Conservation (phyloP, 176 grass and related monocot species). For the Dactylis glomerata region DNA sequence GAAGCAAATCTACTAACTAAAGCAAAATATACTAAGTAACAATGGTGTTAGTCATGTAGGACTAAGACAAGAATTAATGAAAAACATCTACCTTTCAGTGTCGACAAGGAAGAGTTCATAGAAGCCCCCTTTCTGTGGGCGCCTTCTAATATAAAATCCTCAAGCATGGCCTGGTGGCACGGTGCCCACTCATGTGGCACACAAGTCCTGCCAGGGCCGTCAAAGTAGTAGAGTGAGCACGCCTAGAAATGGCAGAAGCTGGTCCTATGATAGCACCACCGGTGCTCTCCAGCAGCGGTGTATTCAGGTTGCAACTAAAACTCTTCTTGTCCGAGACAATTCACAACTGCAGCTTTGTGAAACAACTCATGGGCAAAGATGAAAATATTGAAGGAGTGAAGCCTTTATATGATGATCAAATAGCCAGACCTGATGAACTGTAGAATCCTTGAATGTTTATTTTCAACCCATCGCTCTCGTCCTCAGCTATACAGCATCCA, state of each 20-base stretch:
- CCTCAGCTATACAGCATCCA: neutral
- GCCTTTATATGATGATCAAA: conserved; percentile 1
- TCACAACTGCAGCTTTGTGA: neutral
- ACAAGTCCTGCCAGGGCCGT: neutral
- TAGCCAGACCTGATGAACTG: neutral
- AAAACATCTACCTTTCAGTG: neutral
- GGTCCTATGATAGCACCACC: too few relatives aligned
- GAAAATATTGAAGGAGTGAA: neutral
- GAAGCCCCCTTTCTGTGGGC: too few relatives aligned
- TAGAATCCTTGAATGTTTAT: neutral
- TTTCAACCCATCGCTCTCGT: neutral
- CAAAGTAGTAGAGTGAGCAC: too few relatives aligned
- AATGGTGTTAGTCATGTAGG: neutral
- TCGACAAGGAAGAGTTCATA: too few relatives aligned
- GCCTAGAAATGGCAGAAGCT: too few relatives aligned
- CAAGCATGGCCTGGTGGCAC: too few relatives aligned
- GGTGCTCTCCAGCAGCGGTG: neutral
- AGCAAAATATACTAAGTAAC: neutral
- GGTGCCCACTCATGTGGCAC: neutral
- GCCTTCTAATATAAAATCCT: too few relatives aligned
- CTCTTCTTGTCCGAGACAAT: neutral
- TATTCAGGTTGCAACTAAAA: conserved; percentile 4
- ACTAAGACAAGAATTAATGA: neutral
- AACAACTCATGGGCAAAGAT: neutral
- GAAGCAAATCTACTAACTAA: neutral